Base-by-base conservation (phyloP, 495 filamentous ascomycete genomes). In the Podospora bellae-mahoneyi region DNA sequence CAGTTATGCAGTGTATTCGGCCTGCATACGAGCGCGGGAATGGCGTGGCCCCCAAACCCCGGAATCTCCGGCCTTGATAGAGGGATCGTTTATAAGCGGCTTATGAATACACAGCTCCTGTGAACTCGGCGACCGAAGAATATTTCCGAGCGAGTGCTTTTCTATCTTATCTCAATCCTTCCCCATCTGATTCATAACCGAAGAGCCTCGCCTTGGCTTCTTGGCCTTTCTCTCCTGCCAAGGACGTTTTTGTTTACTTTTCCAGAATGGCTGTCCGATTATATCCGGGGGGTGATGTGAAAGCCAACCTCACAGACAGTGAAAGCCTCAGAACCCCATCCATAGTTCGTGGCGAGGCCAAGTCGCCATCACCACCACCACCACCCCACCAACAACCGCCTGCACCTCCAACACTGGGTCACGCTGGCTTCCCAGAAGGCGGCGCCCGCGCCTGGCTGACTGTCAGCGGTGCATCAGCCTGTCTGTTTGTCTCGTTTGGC, bases 381-480 rank as follows among this genome's bases (percentile, higher is more conserved):
- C 5, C 34, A 39, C 34, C 34, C 34, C 34, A 48, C 5, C 39
- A 48, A 13, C 39, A 48, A 48, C 39, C 9, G 0, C 39, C 3
- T 13, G 39, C 39, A 48, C 15, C 13, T 3, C 39, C 39, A 5
- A 5, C 0, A 10, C 13, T 3, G 13, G 39, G 39, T 10, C 39
- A 48, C 1, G 39, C 26, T 30, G 20, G 60, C n/a, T 65, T 65
- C 16, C 55, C 55, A 19, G 57, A 66, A n/a, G 64, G 57, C 5
- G 34, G 27, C 2, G n/a, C 9, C 6, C 58, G 27, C 23, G 19
- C 56, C 28, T 53, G 58, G 55, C 20, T 66, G 28, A 19, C 16
- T 5, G 59, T 61, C 59, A 18, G 16, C 59, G 59, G 59, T 18
- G 59, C 59, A 20, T 58, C 23, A 20, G 56, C 56, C 6, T 20